Conservation (phyloP, 192 early-diverging fungal genomes). For the Entophlyctis luteolus region DNA sequence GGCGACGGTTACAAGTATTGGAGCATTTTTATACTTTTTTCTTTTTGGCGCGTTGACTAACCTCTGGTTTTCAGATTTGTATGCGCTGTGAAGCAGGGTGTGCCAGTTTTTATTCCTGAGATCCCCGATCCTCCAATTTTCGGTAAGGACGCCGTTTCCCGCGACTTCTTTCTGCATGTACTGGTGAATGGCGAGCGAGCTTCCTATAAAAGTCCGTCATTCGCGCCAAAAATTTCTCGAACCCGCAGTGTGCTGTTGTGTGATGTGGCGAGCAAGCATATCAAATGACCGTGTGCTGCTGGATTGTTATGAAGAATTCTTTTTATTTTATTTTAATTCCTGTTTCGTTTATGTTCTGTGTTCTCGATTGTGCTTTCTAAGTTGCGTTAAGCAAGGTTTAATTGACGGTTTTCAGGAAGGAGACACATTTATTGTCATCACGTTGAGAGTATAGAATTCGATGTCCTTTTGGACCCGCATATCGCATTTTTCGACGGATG, state of each 20-base stretch:
- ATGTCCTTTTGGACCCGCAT: too few relatives aligned
- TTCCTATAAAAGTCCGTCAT: slow-evolving; percentile 59
- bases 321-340: too few relatives aligned
- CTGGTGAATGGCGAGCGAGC: slow-evolving; percentile 67
- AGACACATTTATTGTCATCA: too few relatives aligned
- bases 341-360: too few relatives aligned
- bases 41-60: background rate
- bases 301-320: too few relatives aligned
- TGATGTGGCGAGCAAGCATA: slow-evolving; percentile 56
- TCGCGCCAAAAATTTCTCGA: slow-evolving; percentile 61
- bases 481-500: too few relatives aligned
- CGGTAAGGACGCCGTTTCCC: slow-evolving; percentile 50
- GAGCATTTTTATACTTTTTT: background rate
- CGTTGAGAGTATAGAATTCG: too few relatives aligned
- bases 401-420: too few relatives aligned
- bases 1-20: slow-evolving; percentile 47
- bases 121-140: slow-evolving; percentile 57
- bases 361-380: too few relatives aligned
- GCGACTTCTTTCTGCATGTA: slow-evolving; percentile 67
- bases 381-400: too few relatives aligned
- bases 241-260: slow-evolving; percentile 59
- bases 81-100: slow-evolving; percentile 36
- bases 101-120: slow-evolving; percentile 57
- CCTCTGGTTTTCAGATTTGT: slow-evolving; percentile 6
- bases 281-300: too few relatives aligned